Base-by-base conservation (phyloP, 2,329 filamentous ascomycete genomes). In the Arthrobotrys sinensis region DNA sequence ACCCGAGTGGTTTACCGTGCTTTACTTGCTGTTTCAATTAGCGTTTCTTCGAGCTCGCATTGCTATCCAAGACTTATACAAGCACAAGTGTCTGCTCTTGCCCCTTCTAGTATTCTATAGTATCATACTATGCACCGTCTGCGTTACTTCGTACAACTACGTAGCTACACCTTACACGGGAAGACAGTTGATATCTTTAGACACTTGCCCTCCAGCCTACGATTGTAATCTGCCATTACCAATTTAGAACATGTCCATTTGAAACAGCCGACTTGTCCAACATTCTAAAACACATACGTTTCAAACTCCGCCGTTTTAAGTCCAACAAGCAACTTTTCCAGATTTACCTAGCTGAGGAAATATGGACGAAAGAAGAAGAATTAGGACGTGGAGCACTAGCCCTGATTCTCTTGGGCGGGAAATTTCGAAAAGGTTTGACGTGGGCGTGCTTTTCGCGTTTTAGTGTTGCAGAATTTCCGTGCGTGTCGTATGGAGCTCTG, bases 1-100 rank as follows among this genome's bases (percentile, higher is more conserved):
- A 14, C 11, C 40, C 12, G n/a, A 66, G 45, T 53, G 63, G 63
- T 57, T 32, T 36, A 19, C n/a, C 46, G 11, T 67, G 19, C 5
- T 53, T 53, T 55, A 60, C 40, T 55, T 50, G 36, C 52, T n/a
- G 66, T 70, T 70, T 62, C 66, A 19, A 70, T 52, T 70, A 57
- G 66, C 66, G 66, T 62, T 70, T 60, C 55, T 43, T 60, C 8
- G 16, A 60, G 36, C 21, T 43, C 3, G 4, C 16, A 60, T 60
- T 43, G 19, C 36, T n/a, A 60, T 60, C 43, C 55, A 57, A 57
- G 34, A 43, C 34, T 19, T 60, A 60, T 43, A 60, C 55, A 60
- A 28, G 10, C n/a, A 60, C 36, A 38, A 8, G 4, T 60, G 5
- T 60, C 34, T 43, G 36, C 55, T 43, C 34, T 60, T 43, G 36